phyloP scores from a whole-genome alignment of 148 eudicot genomes.

The Vaccinium macrocarpon region DNA sequence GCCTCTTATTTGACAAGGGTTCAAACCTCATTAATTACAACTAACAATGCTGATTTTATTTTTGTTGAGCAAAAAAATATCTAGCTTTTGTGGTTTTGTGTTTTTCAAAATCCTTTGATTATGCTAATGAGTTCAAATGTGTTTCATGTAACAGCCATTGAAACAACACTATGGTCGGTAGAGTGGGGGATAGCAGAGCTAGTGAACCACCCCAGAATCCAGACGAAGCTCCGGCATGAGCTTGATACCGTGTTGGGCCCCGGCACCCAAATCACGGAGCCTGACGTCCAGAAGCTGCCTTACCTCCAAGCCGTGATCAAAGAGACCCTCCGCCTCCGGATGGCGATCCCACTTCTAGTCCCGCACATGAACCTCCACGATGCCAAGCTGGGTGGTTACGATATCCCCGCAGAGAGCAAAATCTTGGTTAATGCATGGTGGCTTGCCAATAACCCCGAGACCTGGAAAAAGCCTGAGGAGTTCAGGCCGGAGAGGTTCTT shows the following conservation, averaged over 20 bases:
- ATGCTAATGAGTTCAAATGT: background rate
- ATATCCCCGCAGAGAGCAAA: conserved; percentile 79
- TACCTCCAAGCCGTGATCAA: conserved; percentile 79
- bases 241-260: conserved; percentile 57
- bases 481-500: conserved; percentile 78
- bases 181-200: conserved; percentile 84
- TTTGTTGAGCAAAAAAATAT: too few relatives aligned
- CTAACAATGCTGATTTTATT: too few relatives aligned
- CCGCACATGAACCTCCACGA: conserved; percentile 87
- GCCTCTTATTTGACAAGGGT: too few relatives aligned
- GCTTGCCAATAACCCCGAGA: conserved; percentile 71
- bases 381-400: conserved; percentile 57
- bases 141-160: conserved; percentile 49
- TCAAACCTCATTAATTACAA: too few relatives aligned
- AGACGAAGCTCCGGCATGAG: conserved; percentile 53
- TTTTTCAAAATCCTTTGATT: background rate
- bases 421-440: conserved; percentile 79
- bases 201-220: conserved; percentile 71
- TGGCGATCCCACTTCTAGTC: conserved; percentile 73
- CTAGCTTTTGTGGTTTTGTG: too few relatives aligned
- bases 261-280: conserved; percentile 57
- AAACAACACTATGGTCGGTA: conserved; percentile 77
- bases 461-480: conserved; percentile 73
- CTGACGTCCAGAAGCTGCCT: conserved; percentile 54
- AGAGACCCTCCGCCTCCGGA: conserved; percentile 68